Percentiles rank a stretch among this genome's conserved stretches.
These are phyloP conservation scores for Fusarium scirpi DNA, from an alignment of 2,329 filamentous ascomycete genomes.

Conservation along the genomic window DNA sequence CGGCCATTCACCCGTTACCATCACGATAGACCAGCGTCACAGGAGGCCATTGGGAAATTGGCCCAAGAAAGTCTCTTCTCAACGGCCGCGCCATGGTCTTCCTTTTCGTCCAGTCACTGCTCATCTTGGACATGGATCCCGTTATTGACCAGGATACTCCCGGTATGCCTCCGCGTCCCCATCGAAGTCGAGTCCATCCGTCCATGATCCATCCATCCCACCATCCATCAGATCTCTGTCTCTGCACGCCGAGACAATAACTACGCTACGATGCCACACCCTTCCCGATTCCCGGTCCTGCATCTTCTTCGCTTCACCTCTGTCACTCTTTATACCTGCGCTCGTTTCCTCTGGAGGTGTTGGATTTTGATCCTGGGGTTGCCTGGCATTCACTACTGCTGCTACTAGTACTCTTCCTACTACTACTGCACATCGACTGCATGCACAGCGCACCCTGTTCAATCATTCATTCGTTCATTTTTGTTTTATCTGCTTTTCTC, in stretches of 20 bases:
- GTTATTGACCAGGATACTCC: conserved; percentile 36
- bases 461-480: conserved; percentile 7
- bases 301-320: conserved; percentile 12
- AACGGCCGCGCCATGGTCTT: conserved; percentile 41
- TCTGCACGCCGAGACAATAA: conserved; percentile 30
- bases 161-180: conserved; percentile 41
- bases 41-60: conserved; percentile 46
- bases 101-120: conserved; percentile 40
- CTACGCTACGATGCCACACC: conserved; percentile 35
- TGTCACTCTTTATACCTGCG: conserved; percentile 15
- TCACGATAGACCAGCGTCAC: conserved; percentile 45
- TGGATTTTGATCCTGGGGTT: conserved; percentile 19
- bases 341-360: conserved; percentile 18
- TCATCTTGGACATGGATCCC: conserved; percentile 18
- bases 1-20: conserved; percentile 26
- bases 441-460: conserved; percentile 25
- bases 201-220: conserved; percentile 16
- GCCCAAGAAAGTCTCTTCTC: conserved; percentile 35
- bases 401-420: conserved; percentile 9
- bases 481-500: conserved; percentile 22
- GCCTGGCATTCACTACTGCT: conserved; percentile 12
- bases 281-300: conserved; percentile 19
- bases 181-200: conserved; percentile 16
- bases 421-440: conserved; percentile 21
- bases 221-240: conserved; percentile 42